Evolutionary conservation across 495 filamentous ascomycete genomes (phyloP), one percentile per base, ranked within the genome.

Genomic region (Hypoxylon lenormandii): DNA sequence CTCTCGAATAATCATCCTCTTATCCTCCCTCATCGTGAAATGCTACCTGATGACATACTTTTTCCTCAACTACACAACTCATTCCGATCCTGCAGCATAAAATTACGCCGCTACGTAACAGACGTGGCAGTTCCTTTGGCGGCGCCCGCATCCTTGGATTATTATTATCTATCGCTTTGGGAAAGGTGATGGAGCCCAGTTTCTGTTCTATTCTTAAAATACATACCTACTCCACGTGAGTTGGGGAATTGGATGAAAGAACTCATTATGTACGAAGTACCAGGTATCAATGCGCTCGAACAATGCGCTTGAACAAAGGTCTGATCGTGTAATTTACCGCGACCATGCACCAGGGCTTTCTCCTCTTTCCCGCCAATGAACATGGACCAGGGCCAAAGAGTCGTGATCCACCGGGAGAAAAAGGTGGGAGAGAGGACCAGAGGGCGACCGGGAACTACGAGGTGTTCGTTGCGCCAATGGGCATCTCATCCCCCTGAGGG

Each of bases 1-100:
- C 23, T 26, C 23, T 26, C 23, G 23, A 26, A 26, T 26, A 2
- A 26, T 26, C 23, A 16, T 38, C 13, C n/a, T 28, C 50, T 55
- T 42, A 38, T 52, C 37, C 38, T 59, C 10, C 40, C 52, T 22
- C 28, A 49, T 63, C 43, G 16, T 18, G 51, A 3, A 22, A 62
- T 54, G 38, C 56, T 48, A 61, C 55, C 38, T 45, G 26, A 64
- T 64, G 66, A 60, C 56, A 66, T 70, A 52, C 33, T 6, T 52
- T 46, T n/a, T 38, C 7, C 16, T 18, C 8, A 4, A 56, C 12
- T 63, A 48, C 69, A 64, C 64, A 64, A 72, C 57, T 59, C 58
- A 63, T 68, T 59, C 63, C 59, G 69, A 52, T 72, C 60, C 64
- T 64, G 69, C 69, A 72, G 49, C 26, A 53, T 54, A 43, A 57